Base-by-base conservation (phyloP, 1,284 basidiomycete genomes). In the Trametes hirsuta region DNA sequence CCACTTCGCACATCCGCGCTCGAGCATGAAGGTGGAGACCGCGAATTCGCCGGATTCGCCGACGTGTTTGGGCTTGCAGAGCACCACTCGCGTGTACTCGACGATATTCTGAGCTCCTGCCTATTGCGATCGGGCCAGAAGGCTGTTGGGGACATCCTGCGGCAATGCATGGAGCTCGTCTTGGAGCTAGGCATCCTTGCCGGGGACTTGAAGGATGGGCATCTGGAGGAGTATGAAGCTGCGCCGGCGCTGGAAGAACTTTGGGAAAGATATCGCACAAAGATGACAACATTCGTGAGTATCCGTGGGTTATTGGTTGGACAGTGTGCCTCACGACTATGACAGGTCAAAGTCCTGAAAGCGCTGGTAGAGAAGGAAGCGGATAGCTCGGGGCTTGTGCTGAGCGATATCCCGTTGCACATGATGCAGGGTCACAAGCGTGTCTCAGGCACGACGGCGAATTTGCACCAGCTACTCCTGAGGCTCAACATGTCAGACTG, bases 41-140 rank as follows among this genome's bases (percentile, higher is more conserved):
- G 37, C 41, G 36, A 30, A 1, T 24, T 21, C 10, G 54, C 49
- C 22, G 51, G 14, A n/a, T 89, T 88, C 66, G 74, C 80, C n/a
- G 91, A 94, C 61, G 85, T 94, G 5, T 94, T 94, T 71, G 81
- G 86, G 21, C 79, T 95, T 11, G 84, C 90, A 0, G 78, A 83
- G 10, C 80, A 82, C 42, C 93, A 95, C 73, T 89, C 90, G 1
- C 72, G 76, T 5, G 76, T 91, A 51, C 74, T 95, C 65, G 89
- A 95, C 69, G 83, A 88, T 62, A 87, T 95, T 34, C 79, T 94
- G 25, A 86, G 82, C 53, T 87, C 91, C 11, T 94, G 91, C 69
- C 76, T 95, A n/a, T 75, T 95, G 36, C 79, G 90, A 39, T 85
- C 90, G 0, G 81, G 83, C 2, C 92, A 95, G 70, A 81, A 86